Conservation (phyloP, 176 grass and related monocot genomes). For the Melocanna baccifera region DNA sequence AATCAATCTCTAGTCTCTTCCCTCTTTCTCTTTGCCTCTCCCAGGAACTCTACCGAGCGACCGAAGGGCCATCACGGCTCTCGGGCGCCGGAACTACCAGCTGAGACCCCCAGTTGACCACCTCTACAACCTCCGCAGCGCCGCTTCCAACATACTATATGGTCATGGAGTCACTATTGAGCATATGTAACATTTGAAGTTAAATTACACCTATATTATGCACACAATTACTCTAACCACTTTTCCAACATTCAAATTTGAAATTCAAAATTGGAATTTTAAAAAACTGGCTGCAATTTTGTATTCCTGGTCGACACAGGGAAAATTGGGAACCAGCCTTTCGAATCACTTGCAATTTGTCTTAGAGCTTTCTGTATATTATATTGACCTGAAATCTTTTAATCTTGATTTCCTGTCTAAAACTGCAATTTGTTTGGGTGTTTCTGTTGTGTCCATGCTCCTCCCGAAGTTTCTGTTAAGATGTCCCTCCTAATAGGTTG, state of each 20-base stretch:
- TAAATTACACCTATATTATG: neutral
- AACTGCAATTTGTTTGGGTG: neutral
- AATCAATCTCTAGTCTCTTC: no score
- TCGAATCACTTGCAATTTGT: constrained; percentile 2
- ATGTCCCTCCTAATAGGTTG: neutral
- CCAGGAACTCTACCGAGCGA: no score
- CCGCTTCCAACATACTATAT: no score
- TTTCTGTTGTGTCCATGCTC: neutral
- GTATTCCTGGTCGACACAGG: neutral
- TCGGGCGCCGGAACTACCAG: no score
- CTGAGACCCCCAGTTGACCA: no score
- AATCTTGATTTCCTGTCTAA: constrained; percentile 3
- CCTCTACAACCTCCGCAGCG: no score
- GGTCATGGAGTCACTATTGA: neutral
- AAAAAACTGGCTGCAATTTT: neutral
- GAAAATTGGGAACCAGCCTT: neutral
- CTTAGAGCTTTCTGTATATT: constrained; percentile 3
- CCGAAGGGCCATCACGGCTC: no score
- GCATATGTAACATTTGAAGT: constrained; percentile 4
- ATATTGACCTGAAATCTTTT: neutral
- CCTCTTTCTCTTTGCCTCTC: no score
- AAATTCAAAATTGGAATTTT: neutral
- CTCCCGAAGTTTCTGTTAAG: neutral
- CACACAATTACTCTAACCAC: neutral
- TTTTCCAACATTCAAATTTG: constrained; percentile 3